phyloP scores from a whole-genome alignment of 2,329 filamentous ascomycete genomes.

The Exophiala calicioides region DNA sequence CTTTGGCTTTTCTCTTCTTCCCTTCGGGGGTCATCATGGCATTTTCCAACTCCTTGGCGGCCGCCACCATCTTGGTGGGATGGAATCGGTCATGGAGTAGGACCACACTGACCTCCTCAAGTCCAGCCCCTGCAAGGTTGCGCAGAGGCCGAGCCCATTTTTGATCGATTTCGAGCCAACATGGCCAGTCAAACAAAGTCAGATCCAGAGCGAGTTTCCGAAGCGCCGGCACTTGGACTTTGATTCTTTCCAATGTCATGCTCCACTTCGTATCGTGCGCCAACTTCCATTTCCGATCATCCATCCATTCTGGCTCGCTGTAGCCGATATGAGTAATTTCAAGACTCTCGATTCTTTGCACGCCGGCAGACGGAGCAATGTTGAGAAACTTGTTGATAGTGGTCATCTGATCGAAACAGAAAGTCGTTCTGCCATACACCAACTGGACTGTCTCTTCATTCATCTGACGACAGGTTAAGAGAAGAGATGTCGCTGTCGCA shows the following conservation, averaged over 20 bases:
- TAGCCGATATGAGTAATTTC: constrained; percentile 28
- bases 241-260: constrained; percentile 17
- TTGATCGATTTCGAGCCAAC: constrained; percentile 18
- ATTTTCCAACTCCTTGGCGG: constrained; percentile 24
- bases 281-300: constrained; percentile 25
- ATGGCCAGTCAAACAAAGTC: constrained; percentile 30
- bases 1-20: constrained; percentile 17
- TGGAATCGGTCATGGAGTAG: constrained; percentile 28
- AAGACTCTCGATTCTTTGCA: constrained; percentile 41
- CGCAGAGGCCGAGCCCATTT: constrained; percentile 24
- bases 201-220: constrained; percentile 21
- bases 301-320: constrained; percentile 26
- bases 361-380: constrained; percentile 44
- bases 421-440: constrained; percentile 30
- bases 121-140: constrained; percentile 19
- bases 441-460: constrained; percentile 26
- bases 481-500: constrained; percentile 12
- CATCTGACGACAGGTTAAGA: constrained; percentile 30
- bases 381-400: constrained; percentile 43
- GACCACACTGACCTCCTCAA: constrained; percentile 22
- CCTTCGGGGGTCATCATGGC: constrained; percentile 30
- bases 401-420: constrained; percentile 28
- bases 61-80: constrained; percentile 5
- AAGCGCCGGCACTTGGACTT: constrained; percentile 20
- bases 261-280: constrained; percentile 29